Evolutionary conservation across 345 rosid genomes (phyloP).

Genomic region (Hibiscus trionum): DNA sequence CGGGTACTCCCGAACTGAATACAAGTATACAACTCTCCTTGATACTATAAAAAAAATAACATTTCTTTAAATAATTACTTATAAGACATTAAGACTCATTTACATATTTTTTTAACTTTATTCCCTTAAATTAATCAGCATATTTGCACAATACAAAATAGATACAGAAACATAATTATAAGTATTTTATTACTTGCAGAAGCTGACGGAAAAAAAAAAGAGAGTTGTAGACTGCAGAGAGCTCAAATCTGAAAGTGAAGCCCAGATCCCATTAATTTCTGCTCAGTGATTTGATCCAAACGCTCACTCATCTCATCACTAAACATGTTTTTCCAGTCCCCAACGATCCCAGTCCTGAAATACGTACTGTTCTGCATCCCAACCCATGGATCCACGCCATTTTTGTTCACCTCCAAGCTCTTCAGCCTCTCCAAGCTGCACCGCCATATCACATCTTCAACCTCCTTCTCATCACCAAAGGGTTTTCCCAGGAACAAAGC

Average conservation of each 20-base stretch:
- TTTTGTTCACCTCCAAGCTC: conserved; percentile 30
- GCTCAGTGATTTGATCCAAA: background rate
- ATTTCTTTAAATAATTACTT: too few relatives aligned
- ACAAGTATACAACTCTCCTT: too few relatives aligned
- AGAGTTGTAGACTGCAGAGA: background rate
- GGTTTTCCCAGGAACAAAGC: conserved; percentile 21
- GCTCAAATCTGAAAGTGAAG: background rate
- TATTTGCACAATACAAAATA: too few relatives aligned
- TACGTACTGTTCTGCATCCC: conserved; percentile 16
- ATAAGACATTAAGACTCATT: too few relatives aligned
- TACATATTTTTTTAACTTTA: too few relatives aligned
- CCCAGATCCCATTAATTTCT: background rate
- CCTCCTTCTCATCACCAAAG: conserved; percentile 17
- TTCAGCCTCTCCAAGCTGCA: conserved; percentile 39
- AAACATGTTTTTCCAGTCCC: conserved; percentile 31
- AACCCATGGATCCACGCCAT: conserved; percentile 23
- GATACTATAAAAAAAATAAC: too few relatives aligned
- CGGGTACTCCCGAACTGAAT: too few relatives aligned
- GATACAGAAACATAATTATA: too few relatives aligned
- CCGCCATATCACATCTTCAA: conserved; percentile 22
- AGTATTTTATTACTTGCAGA: background rate
- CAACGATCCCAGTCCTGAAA: conserved; percentile 30
- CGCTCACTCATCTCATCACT: conserved; percentile 16
- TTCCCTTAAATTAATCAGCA: too few relatives aligned
- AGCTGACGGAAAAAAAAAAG: background rate